Evolutionary conservation across 2,329 filamentous ascomycete genomes (phyloP).

Genomic region (Calcarisporium arbuscula): DNA sequence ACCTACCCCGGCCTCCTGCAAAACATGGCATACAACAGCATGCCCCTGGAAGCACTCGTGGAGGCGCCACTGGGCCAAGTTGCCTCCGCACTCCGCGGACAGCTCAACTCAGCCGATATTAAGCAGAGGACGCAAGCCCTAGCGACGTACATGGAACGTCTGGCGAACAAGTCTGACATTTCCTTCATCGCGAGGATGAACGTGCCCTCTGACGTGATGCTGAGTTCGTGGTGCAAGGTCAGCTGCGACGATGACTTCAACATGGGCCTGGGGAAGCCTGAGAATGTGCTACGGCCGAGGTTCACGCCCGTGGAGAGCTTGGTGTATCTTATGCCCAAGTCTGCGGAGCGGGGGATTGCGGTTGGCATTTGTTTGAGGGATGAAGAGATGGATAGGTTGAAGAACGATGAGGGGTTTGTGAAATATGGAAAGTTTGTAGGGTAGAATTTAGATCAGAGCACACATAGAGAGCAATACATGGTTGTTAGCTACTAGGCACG

Average conservation of each 20-base stretch:
- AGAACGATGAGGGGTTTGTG: slow-evolving; percentile 31
- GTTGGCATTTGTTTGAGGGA: slow-evolving; percentile 38
- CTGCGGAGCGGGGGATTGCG: slow-evolving; percentile 34
- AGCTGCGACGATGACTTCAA: slow-evolving; percentile 39
- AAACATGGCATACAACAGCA: slow-evolving; percentile 36
- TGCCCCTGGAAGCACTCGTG: slow-evolving; percentile 20
- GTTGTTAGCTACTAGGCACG: too few species aligned
- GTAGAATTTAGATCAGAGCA: too few species aligned
- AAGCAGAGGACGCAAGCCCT: slow-evolving; percentile 30
- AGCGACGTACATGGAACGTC: slow-evolving; percentile 29
- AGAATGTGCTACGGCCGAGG: slow-evolving; percentile 39
- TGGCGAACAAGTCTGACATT: slow-evolving; percentile 27
- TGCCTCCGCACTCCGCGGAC: slow-evolving; percentile 31
- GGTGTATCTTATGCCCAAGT: slow-evolving; percentile 43
- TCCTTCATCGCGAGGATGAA: slow-evolving; percentile 29
- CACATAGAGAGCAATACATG: too few species aligned
- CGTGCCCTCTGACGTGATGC: slow-evolving; percentile 35
- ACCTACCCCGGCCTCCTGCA: slow-evolving; percentile 43
- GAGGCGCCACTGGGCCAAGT: slow-evolving; percentile 25
- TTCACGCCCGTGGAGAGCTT: slow-evolving; percentile 41
- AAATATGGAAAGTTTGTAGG: too few species aligned
- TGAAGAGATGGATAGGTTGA: slow-evolving; percentile 40
- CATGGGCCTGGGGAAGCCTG: slow-evolving; percentile 37
- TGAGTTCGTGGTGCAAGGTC: slow-evolving; percentile 49
- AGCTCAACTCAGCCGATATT: slow-evolving; percentile 24